phyloP scores from a whole-genome alignment of 257 asterid species.

The Penstemon eatonii region DNA sequence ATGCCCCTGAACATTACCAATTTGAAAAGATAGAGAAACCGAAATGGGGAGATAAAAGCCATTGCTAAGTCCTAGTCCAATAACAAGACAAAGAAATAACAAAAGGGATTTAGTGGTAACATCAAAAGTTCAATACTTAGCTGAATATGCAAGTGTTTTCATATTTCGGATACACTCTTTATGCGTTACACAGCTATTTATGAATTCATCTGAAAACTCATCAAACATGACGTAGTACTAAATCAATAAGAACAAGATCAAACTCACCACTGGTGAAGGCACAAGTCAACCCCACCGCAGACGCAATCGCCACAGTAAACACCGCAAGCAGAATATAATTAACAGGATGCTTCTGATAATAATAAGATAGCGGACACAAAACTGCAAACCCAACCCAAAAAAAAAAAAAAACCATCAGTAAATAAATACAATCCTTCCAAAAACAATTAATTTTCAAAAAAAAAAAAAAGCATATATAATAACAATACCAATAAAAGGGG shows the following conservation, averaged over 20 bases:
- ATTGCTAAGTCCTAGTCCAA: too few relatives aligned
- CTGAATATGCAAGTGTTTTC: too few relatives aligned
- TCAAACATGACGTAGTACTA: background rate
- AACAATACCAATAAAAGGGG: conserved; percentile 56
- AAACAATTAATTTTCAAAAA: background rate
- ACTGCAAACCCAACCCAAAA: conserved; percentile 42
- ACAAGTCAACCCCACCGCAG: conserved; percentile 74
- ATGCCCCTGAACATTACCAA: too few relatives aligned
- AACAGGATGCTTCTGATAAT: conserved; percentile 73
- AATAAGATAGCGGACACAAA: conserved; percentile 64
- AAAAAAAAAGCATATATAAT: background rate
- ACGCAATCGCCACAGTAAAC: conserved; percentile 69
- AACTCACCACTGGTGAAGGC: conserved; percentile 66
- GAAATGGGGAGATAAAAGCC: too few relatives aligned
- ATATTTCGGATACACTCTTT: too few relatives aligned
- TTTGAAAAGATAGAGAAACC: too few relatives aligned
- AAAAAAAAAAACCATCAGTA: background rate
- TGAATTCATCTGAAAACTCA: too few relatives aligned
- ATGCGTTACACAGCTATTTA: too few relatives aligned
- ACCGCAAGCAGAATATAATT: conserved; percentile 77
- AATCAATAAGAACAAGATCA: background rate
- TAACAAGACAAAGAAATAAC: too few relatives aligned
- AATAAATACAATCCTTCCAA: background rate
- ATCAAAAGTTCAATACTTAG: too few relatives aligned
- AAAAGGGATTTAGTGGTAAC: too few relatives aligned